Evolutionary conservation across 768 basidiomycete genomes (phyloP).

Genomic region (Mycena rosella): DNA sequence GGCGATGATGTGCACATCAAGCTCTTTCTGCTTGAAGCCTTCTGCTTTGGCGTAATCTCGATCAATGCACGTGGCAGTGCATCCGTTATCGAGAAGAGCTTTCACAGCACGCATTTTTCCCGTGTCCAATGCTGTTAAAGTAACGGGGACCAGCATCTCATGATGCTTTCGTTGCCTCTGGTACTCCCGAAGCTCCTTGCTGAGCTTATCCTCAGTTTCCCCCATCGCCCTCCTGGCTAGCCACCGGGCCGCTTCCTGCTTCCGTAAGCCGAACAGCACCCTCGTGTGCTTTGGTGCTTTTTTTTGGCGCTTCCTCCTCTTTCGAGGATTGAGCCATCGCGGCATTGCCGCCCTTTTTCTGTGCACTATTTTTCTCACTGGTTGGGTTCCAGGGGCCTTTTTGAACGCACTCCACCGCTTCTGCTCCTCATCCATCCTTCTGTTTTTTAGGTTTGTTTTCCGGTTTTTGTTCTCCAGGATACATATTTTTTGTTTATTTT

Average conservation of each 20-base stretch:
- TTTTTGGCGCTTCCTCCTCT: not conserved
- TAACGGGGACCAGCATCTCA: not conserved
- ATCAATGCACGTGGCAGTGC: no score
- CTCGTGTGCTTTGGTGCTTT: not conserved
- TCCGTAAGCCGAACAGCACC: not conserved
- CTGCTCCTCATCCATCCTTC: not conserved
- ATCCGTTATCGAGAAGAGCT: not conserved
- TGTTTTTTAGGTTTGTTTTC: not conserved
- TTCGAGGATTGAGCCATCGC: not conserved
- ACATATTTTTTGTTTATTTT: constrained; percentile 6
- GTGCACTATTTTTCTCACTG: constrained; percentile 16
- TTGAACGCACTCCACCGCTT: constrained; percentile 1
- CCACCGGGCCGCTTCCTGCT: not conserved
- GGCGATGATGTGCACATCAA: not conserved
- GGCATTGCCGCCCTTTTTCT: not conserved
- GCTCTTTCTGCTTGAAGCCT: not conserved
- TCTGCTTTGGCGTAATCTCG: not conserved
- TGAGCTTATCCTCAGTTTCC: not conserved
- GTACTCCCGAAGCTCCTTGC: not conserved
- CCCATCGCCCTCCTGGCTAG: not conserved
- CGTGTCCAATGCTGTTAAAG: not conserved
- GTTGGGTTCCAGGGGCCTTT: constrained; percentile 19
- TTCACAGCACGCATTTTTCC: not conserved
- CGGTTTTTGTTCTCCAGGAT: not conserved
- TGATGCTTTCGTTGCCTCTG: not conserved